Evolutionary conservation across 768 basidiomycete species (phyloP).

Genomic region (Rhodocollybia butyracea): DNA sequence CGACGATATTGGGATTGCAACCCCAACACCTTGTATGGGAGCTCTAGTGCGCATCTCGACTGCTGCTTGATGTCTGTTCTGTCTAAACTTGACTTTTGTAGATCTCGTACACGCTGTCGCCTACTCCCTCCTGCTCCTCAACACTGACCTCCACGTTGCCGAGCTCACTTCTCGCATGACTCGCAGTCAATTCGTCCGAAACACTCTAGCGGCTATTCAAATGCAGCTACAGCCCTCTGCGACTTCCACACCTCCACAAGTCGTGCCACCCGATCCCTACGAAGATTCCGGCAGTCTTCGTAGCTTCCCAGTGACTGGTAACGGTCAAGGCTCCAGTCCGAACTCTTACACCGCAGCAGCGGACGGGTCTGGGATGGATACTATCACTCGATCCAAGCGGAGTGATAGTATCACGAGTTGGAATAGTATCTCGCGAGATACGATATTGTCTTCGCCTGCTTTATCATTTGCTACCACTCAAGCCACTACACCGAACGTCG

Average conservation of each 20-base stretch:
- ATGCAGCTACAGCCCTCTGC: constrained; percentile 58
- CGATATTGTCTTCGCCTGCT: constrained; percentile 37
- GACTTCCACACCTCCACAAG: constrained; percentile 30
- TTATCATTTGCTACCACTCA: constrained; percentile 27
- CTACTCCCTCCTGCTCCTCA: constrained; percentile 89
- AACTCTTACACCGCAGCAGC: constrained; percentile 39
- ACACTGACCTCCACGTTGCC: constrained; percentile 97
- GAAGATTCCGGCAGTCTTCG: constrained; percentile 67
- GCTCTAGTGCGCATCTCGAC: constrained; percentile 61
- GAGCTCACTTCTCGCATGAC: constrained; percentile 90
- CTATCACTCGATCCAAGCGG: constrained; percentile 55
- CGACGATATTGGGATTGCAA: constrained; percentile 92
- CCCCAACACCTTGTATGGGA: constrained; percentile 74
- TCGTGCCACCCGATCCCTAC: constrained; percentile 60
- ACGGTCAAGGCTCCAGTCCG: neutral
- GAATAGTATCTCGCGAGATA: constrained; percentile 73
- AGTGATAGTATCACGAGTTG: constrained; percentile 85
- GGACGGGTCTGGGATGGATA: constrained; percentile 19
- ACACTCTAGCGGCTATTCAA: constrained; percentile 86
- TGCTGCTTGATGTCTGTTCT: neutral
- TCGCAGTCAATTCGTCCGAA: constrained; percentile 84
- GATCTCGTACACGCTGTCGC: constrained; percentile 94
- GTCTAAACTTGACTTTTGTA: constrained; percentile 22
- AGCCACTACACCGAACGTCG: constrained; percentile 24
- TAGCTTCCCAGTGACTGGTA: constrained; percentile 51